Percentiles rank a stretch among this genome's conserved stretches.
phyloP scores from a whole-genome alignment of 2,329 filamentous ascomycete species.

The Pseudogymnoascus pannorum region DNA sequence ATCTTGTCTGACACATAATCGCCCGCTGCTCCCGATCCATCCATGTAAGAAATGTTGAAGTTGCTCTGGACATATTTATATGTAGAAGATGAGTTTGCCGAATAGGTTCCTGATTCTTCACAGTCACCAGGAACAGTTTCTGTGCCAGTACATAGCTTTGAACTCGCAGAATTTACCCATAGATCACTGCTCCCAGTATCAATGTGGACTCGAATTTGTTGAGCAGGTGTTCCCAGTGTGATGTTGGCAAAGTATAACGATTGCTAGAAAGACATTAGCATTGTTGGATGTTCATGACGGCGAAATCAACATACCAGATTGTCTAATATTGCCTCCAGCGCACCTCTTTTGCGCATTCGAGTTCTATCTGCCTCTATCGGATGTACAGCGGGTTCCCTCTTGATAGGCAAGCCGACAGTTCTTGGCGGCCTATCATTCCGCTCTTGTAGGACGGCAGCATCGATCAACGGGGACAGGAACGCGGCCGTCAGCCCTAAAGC shows the following conservation, averaged over 20 bases:
- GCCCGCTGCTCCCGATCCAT: constrained; percentile 68
- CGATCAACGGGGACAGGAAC: constrained; percentile 22
- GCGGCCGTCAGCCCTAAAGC: constrained; percentile 21
- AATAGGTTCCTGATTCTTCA: constrained; percentile 56
- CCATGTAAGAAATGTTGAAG: constrained; percentile 85
- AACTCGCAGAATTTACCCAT: constrained; percentile 61
- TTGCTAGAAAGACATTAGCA: constrained; percentile 35
- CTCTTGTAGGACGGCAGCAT: constrained; percentile 23
- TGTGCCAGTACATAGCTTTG: constrained; percentile 47
- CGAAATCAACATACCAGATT: constrained; percentile 44
- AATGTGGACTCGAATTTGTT: constrained; percentile 50
- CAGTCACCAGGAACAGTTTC: constrained; percentile 30
- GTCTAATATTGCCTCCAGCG: constrained; percentile 41
- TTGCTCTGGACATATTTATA: constrained; percentile 64
- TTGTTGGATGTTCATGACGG: neutral
- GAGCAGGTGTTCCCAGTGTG: constrained; percentile 54
- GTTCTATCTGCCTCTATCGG: constrained; percentile 29
- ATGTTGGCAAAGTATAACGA: constrained; percentile 59
- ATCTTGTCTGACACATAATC: constrained; percentile 76
- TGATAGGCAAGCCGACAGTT: constrained; percentile 27
- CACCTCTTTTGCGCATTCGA: constrained; percentile 33
- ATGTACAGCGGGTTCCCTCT: constrained; percentile 22
- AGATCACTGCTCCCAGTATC: constrained; percentile 65
- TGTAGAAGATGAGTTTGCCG: constrained; percentile 64
- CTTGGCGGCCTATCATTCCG: constrained; percentile 23